Percentiles rank a stretch among this genome's conserved stretches.
These are phyloP conservation scores for Hymenoscyphus salicellus DNA, from an alignment of 2,329 filamentous ascomycete species.

Conservation along the genomic window DNA sequence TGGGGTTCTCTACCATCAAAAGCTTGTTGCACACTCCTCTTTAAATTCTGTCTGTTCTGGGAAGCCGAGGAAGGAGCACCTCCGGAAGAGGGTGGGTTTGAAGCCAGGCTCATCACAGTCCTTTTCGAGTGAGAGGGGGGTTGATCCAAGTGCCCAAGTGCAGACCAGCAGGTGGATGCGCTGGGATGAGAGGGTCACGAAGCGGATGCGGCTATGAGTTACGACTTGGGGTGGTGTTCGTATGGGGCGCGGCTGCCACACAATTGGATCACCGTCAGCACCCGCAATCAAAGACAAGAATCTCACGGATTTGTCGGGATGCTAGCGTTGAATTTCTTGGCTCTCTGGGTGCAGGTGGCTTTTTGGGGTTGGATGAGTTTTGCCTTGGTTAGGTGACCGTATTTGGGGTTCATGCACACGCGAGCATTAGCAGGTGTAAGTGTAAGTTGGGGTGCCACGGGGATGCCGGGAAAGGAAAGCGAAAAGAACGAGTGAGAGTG, in stretches of 20 bases:
- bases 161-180: background rate
- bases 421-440: background rate
- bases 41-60: slow-evolving; percentile 45
- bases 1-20: slow-evolving; percentile 52
- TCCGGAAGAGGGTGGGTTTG: slow-evolving; percentile 36
- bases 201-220: background rate
- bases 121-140: background rate
- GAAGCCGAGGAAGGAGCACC: slow-evolving; percentile 31
- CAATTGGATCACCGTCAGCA: background rate
- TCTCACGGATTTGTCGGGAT: slow-evolving; percentile 1
- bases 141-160: slow-evolving; percentile 1
- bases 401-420: background rate
- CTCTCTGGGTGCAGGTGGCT: background rate
- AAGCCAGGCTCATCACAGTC: slow-evolving; percentile 31
- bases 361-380: background rate
- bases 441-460: background rate
- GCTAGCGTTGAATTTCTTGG: background rate
- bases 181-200: background rate
- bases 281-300: background rate
- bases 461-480: background rate
- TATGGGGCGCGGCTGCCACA: background rate
- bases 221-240: background rate
- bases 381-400: background rate
- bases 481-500: background rate
- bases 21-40: slow-evolving; percentile 57